Evolutionary conservation across 192 early-diverging fungal genomes (phyloP), one percentile per base, ranked within the genome.

Genomic region (Coemansia sp.): DNA sequence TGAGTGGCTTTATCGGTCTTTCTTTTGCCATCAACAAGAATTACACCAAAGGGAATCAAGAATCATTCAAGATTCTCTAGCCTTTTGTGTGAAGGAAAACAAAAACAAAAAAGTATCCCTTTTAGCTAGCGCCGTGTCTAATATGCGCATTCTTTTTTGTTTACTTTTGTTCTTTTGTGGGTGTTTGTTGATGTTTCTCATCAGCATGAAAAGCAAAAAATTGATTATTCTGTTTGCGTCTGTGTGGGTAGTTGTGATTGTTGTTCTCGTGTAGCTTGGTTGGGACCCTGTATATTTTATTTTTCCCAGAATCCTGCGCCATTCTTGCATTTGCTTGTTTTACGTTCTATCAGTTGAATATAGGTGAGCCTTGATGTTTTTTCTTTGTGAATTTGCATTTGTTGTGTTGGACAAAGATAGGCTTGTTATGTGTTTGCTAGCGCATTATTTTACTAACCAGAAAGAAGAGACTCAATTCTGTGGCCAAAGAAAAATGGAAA

Each of bases 241-340:
- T 21, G 51, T 54, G 21, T 54, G 51, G 26, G 26, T 26, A 26
- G 26, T 26, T 26, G 26, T 26, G 26, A 26, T 26, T 54, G 19
- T 21, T 21, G 51, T 54, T 54, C 26, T 49, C n/a, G 1, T 12
- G 16, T 15, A 16, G 15, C 26, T 26, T 54, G 51, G 8, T 54
- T 54, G 51, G 9, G 51, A 54, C 51, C 19, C 48, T 49, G 51
- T 54, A 26, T 54, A 22, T 54, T 54, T 54, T 26, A 26, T 3
- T 54, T 54, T 54, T 54, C 51, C 51, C 51, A 54, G 51, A 54
- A 54, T 26, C 51, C 26, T 54, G 51, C 51, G 51, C 51, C 51
- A 54, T 54, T 54, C 19, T 54, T 12, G 21, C 26, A 54, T 3
- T 49, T 10, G 8, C 11, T 54, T 26, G 51, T 22, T 54, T 54